A percentile compares a stretch with the other conserved stretches of the same genome.
phyloP scores from a whole-genome alignment of 345 rosid genomes.

The Syzygium aromaticum region DNA sequence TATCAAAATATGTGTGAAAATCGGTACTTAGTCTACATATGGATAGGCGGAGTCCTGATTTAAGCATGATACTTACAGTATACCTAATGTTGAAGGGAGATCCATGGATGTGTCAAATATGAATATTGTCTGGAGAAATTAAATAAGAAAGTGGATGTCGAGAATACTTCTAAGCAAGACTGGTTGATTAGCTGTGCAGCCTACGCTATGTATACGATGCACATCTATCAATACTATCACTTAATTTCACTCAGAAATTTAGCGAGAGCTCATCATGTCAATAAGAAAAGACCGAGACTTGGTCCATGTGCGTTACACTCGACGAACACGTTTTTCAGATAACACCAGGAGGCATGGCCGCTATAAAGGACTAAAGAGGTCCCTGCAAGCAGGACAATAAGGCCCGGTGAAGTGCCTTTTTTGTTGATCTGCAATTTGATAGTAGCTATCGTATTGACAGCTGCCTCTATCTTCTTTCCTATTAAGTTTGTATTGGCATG shows the following conservation, averaged over 20 bases:
- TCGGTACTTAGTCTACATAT: not conserved
- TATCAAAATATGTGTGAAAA: no score
- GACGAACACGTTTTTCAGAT: conserved; percentile 60
- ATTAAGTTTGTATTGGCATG: no score
- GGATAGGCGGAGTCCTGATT: no score
- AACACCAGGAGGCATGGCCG: conserved; percentile 78
- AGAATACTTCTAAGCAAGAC: not conserved
- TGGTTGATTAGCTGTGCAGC: not conserved
- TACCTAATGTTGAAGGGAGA: not conserved
- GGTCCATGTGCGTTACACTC: not conserved
- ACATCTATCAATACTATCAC: not conserved
- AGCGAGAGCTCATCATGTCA: not conserved
- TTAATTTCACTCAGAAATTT: no score
- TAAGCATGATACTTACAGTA: not conserved
- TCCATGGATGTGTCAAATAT: not conserved
- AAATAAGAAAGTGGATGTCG: not conserved
- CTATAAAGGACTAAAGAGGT: conserved; percentile 21
- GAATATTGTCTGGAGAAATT: no score
- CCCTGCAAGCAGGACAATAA: no score
- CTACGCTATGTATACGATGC: no score
- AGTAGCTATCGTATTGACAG: no score
- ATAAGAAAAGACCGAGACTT: not conserved
- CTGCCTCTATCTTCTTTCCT: no score
- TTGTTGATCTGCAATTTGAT: no score
- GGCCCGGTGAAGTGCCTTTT: no score